Base-by-base conservation (phyloP, 208 protist species). In the Acanthamoeba castellanii region DNA sequence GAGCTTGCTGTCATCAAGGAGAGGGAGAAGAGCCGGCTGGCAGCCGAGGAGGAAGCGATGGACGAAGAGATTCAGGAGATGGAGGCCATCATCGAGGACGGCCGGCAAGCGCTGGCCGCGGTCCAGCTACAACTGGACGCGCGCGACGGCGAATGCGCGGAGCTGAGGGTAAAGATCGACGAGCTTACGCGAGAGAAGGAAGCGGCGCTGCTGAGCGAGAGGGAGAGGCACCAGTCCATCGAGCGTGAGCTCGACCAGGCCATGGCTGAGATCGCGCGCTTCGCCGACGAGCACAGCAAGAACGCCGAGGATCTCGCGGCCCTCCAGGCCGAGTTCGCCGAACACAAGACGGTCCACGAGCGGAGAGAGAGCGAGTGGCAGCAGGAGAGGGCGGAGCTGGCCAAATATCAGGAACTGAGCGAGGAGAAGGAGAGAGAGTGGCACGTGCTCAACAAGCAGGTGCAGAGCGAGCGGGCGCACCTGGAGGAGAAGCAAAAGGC, bases 341-440 rank as follows among this genome's bases (percentile, higher is more conserved):
- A 85, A 42, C 76, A 22, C 45, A 50, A 59, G 76, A 14, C 76
- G 11, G n/a, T 14, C 34, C 45, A 85, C 76, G 76, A 85, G 45
- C 16, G 20, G 1, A 50, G 13, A 30, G 47, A 85, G 76, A 57
- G 8, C 76, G 76, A 52, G 47, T 27, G 76, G 45, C 34, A 85
- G 14, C 20, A 18, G 18, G 45, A 85, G 76, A 50, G 57, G 76
- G 76, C 16, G 22, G 76, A 85, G 34, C 76, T 85, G 25, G 14
- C 18, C 76, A 50, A 3, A 22, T 59, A 34, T 42, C n/a, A 59
- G 37, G 47, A 34, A 2, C 14, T 59, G 76, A 85, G 76, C 76
- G 76, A 85, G 76, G 76, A 85, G 37, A 50, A 57, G 42, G 76
- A 85, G 47, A 20, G 47, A 1, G 22, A 85, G 47, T 59, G 76